These are phyloP conservation scores for Penicillium hesseltinei DNA, from an alignment of 2,329 filamentous ascomycete genomes.

Conservation along the genomic window DNA sequence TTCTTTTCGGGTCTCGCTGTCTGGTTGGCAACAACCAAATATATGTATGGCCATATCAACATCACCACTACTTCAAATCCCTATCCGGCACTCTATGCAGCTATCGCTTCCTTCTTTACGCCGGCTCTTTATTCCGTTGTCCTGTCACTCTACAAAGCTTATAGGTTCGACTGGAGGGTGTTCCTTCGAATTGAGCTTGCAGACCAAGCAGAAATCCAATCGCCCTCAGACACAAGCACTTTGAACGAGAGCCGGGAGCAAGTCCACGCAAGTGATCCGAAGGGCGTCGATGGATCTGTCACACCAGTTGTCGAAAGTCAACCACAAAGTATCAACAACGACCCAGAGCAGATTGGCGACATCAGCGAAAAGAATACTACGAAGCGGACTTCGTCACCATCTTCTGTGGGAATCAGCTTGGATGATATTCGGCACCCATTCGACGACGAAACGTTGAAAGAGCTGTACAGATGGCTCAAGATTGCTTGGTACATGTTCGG, in stretches of 20 bases:
- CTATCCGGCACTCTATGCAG: slow-evolving; percentile 47
- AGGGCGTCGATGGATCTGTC: not conserved
- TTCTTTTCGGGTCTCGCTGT: slow-evolving; percentile 45
- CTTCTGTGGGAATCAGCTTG: slow-evolving; percentile 22
- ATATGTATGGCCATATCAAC: slow-evolving; percentile 42
- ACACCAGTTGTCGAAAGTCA: not conserved
- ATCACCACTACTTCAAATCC: slow-evolving; percentile 43
- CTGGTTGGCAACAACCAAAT: slow-evolving; percentile 45
- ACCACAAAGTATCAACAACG: not conserved
- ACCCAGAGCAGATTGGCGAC: not conserved
- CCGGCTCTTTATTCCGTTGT: slow-evolving; percentile 48
- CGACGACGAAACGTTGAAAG: slow-evolving; percentile 33
- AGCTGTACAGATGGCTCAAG: slow-evolving; percentile 39
- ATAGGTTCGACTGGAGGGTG: slow-evolving; percentile 45
- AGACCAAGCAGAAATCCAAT: slow-evolving; percentile 36
- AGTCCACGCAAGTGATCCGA: not conserved
- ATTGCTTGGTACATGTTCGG: slow-evolving; percentile 45
- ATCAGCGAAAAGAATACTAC: not conserved
- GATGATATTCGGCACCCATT: slow-evolving; percentile 49
- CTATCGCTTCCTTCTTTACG: slow-evolving; percentile 47
- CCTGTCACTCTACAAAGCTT: slow-evolving; percentile 44
- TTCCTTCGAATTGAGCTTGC: slow-evolving; percentile 50
- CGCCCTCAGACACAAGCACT: slow-evolving; percentile 10
- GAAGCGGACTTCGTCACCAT: not conserved
- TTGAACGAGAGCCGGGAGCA: slow-evolving; percentile 13